phyloP scores from a whole-genome alignment of 2,329 filamentous ascomycete genomes.

The Cladosporium sp. region DNA sequence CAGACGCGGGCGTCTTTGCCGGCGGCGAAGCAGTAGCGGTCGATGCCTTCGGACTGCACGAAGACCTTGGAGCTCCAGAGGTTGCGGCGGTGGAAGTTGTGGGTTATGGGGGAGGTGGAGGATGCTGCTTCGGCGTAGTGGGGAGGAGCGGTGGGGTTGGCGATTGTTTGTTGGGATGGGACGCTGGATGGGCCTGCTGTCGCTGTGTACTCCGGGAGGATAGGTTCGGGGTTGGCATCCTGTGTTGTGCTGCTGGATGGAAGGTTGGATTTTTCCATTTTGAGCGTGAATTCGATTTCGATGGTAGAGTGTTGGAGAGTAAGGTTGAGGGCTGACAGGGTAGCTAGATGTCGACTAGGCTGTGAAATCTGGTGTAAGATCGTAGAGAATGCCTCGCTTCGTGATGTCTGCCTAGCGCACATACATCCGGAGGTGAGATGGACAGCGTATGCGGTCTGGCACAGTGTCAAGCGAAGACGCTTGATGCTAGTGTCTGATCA shows the following conservation, averaged over 20 bases:
- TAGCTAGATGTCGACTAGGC: not conserved
- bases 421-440: not conserved
- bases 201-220: not conserved
- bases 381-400: not conserved
- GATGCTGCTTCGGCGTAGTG: slow-evolving; percentile 1
- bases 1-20: slow-evolving; percentile 11
- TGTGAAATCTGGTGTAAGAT: not conserved
- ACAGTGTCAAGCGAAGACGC: not conserved
- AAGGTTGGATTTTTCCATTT: not conserved
- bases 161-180: not conserved
- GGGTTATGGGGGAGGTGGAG: not conserved
- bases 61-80: slow-evolving; percentile 12
- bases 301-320: not conserved
- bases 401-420: not conserved
- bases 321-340: not conserved
- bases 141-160: not conserved
- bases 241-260: not conserved
- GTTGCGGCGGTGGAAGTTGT: slow-evolving; percentile 9
- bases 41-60: slow-evolving; percentile 10
- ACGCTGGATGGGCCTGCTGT: not conserved
- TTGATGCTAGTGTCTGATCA: not conserved
- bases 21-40: slow-evolving; percentile 13
- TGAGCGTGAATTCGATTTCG: not conserved
- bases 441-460: not conserved
- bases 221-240: not conserved